Conservation (phyloP, 352 stramenopile genomes). For the Globisporangium uncinulatum region DNA sequence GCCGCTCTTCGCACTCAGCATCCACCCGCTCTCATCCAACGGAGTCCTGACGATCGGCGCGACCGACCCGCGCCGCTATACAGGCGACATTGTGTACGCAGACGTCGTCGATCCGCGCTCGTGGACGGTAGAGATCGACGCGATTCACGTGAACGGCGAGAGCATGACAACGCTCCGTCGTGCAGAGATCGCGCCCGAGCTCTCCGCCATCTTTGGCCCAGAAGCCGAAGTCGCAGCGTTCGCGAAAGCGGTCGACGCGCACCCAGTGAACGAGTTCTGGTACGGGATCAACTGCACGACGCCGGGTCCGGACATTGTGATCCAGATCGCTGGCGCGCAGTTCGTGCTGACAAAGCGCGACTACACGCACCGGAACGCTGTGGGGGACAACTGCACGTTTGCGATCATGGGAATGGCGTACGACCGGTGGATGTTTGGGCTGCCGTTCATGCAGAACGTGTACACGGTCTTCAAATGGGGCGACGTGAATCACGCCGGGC, state of each 20-base stretch:
- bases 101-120: neutral
- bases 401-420: neutral
- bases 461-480: neutral
- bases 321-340: neutral
- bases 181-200: neutral
- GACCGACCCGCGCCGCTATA: constrained; percentile 4
- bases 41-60: constrained; percentile 10
- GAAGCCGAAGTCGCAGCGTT: neutral
- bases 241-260: neutral
- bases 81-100: constrained; percentile 5
- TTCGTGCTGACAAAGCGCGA: neutral
- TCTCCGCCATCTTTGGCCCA: neutral
- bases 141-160: neutral
- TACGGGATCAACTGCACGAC: neutral
- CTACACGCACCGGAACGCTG: neutral
- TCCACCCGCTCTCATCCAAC: neutral
- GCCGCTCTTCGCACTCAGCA: constrained; percentile 11
- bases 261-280: neutral
- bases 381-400: neutral
- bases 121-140: constrained; percentile 9
- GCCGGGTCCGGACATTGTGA: neutral
- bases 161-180: neutral
- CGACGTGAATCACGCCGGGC: neutral
- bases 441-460: neutral
- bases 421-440: neutral